Conservation (phyloP, 1,139 yeast species). For the Taphrina deformans region DNA sequence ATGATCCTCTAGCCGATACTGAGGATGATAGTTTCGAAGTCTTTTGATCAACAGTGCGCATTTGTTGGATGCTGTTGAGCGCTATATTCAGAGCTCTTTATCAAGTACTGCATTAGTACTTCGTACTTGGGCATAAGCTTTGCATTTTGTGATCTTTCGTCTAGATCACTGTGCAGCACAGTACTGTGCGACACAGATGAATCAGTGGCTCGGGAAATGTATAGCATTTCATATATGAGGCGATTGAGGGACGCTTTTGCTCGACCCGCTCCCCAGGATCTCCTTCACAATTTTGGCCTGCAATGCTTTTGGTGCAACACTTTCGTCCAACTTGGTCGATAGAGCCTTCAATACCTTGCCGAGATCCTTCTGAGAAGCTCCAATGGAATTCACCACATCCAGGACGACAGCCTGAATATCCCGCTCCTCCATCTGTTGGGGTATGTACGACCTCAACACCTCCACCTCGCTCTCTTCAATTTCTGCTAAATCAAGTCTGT, state of each 20-base stretch:
- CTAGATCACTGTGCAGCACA: too few species aligned
- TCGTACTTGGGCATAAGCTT: neutral
- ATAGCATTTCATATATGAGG: neutral
- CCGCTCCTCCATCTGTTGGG: slow-evolving; percentile 29
- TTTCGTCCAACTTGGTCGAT: slow-evolving; percentile 17
- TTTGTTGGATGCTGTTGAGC: slow-evolving; percentile 2
- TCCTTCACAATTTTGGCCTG: slow-evolving; percentile 26
- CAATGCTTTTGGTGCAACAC: slow-evolving; percentile 25
- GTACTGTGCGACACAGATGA: neutral
- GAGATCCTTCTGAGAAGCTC: slow-evolving; percentile 27
- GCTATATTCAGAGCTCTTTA: neutral
- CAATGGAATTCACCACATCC: slow-evolving; percentile 17
- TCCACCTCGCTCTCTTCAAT: slow-evolving; percentile 26
- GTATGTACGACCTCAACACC: slow-evolving; percentile 17
- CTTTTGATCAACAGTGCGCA: slow-evolving; percentile 9
- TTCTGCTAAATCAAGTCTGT: slow-evolving; percentile 32
- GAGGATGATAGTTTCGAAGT: neutral
- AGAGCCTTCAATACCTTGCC: slow-evolving; percentile 28
- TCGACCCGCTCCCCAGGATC: slow-evolving; percentile 16
- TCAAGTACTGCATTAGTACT: slow-evolving; percentile 7
- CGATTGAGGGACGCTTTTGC: slow-evolving; percentile 1
- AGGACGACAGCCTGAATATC: slow-evolving; percentile 19
- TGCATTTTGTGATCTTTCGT: neutral
- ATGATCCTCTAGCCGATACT: neutral
- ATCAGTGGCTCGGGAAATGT: neutral